These are phyloP conservation scores for Fereydounia khargensis DNA, from an alignment of 1,284 basidiomycete species.

Conservation along the genomic window DNA sequence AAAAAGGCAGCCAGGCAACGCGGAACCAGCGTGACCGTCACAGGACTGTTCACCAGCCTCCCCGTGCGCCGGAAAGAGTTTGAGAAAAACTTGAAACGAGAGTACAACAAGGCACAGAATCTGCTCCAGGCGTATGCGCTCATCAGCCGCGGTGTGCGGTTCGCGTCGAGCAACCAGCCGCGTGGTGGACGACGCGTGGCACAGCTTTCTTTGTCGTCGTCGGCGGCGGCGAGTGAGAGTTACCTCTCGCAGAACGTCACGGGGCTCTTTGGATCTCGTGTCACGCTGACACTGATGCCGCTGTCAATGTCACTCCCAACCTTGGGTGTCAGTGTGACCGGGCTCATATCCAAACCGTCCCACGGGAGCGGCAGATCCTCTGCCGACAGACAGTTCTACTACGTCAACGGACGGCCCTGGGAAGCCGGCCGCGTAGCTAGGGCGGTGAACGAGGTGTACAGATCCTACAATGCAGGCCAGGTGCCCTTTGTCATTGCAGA, in stretches of 20 bases:
- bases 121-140: slow-evolving; percentile 87
- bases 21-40: slow-evolving; percentile 79
- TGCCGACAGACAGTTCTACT: slow-evolving; percentile 88
- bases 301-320: slow-evolving; percentile 63
- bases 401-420: slow-evolving; percentile 88
- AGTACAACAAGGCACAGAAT: slow-evolving; percentile 79
- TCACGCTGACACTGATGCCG: slow-evolving; percentile 72
- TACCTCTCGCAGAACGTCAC: slow-evolving; percentile 67
- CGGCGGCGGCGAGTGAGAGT: slow-evolving; percentile 40
- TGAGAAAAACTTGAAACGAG: slow-evolving; percentile 82
- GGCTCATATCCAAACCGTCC: slow-evolving; percentile 75
- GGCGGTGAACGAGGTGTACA: slow-evolving; percentile 53
- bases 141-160: slow-evolving; percentile 67
- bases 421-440: slow-evolving; percentile 59
- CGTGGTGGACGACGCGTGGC: slow-evolving; percentile 72
- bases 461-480: slow-evolving; percentile 39
- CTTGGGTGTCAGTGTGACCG: slow-evolving; percentile 64
- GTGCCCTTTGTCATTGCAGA: slow-evolving; percentile 78
- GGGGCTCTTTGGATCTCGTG: slow-evolving; percentile 80
- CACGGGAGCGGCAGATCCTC: slow-evolving; percentile 65
- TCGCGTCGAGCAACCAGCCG: slow-evolving; percentile 72
- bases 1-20: slow-evolving; percentile 70
- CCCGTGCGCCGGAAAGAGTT: slow-evolving; percentile 92
- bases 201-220: slow-evolving; percentile 70
- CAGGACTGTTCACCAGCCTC: slow-evolving; percentile 74